Percentiles rank a stretch among this genome's conserved stretches.
These are phyloP conservation scores for Nidula microcarpa DNA, from an alignment of 768 basidiomycete species.

Conservation along the genomic window DNA sequence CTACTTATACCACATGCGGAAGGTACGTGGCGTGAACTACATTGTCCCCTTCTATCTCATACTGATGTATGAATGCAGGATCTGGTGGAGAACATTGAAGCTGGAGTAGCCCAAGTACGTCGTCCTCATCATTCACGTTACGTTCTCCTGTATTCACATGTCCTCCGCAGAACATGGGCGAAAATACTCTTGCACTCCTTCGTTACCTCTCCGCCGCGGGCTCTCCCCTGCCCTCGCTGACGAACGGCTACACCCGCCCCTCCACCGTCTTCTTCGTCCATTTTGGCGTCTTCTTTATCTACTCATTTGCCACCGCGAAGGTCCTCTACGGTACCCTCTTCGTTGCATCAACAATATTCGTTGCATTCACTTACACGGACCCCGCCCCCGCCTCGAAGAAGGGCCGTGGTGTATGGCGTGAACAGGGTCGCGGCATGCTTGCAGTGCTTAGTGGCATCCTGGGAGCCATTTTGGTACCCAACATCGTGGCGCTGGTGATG, in stretches of 20 bases:
- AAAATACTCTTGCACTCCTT: conserved; percentile 80
- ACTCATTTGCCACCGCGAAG: conserved; percentile 71
- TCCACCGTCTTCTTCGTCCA: conserved; percentile 77
- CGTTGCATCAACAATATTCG: conserved; percentile 39
- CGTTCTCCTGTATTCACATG: neutral
- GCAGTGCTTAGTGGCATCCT: conserved; percentile 50
- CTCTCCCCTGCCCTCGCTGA: conserved; percentile 69
- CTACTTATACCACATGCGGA: conserved; percentile 92
- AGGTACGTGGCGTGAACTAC: conserved; percentile 15
- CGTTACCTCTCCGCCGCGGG: conserved; percentile 64
- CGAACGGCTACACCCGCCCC: conserved; percentile 45
- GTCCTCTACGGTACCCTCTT: conserved; percentile 56
- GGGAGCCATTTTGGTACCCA: conserved; percentile 61
- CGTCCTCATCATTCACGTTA: neutral
- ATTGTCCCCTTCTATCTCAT: no score
- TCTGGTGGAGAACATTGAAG: conserved; percentile 77
- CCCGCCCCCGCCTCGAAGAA: conserved; percentile 26
- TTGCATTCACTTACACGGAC: conserved; percentile 29
- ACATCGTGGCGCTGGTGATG: conserved; percentile 73
- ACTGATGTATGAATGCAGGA: conserved; percentile 32
- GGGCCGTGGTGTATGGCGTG: conserved; percentile 29
- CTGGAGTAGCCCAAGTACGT: conserved; percentile 67
- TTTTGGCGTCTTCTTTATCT: conserved; percentile 66
- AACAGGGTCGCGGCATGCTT: conserved; percentile 38
- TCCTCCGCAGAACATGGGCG: conserved; percentile 72